phyloP scores from a whole-genome alignment of 2,329 filamentous ascomycete genomes.

The Scortechinia acanthostroma region DNA sequence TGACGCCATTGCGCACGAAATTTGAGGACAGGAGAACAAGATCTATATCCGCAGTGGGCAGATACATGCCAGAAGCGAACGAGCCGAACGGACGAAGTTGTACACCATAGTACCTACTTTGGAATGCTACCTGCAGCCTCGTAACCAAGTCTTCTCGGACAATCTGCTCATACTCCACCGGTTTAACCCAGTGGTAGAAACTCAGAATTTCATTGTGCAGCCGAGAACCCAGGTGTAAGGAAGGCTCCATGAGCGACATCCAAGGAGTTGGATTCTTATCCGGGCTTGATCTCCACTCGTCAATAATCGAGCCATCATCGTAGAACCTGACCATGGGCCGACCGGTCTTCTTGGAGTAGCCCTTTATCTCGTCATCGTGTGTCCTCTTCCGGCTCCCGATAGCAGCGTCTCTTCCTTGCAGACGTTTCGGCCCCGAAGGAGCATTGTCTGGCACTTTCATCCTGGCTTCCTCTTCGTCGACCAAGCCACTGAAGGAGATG shows the following conservation, averaged over 20 bases:
- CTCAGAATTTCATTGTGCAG: conserved; percentile 85
- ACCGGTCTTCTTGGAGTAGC: conserved; percentile 39
- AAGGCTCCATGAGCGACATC: conserved; percentile 44
- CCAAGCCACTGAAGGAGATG: conserved; percentile 52
- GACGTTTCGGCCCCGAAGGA: conserved; percentile 19
- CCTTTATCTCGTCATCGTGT: conserved; percentile 59
- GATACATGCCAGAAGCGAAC: conserved; percentile 73
- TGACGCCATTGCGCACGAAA: conserved; percentile 26
- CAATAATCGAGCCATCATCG: conserved; percentile 37
- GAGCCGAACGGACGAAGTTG: conserved; percentile 80
- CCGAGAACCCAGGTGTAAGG: conserved; percentile 30
- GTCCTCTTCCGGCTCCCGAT: conserved; percentile 71
- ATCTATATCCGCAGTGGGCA: conserved; percentile 57
- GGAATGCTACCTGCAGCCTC: conserved; percentile 56
- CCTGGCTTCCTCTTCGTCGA: no score
- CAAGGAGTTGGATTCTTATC: conserved; percentile 51
- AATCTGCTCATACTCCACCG: conserved; percentile 68
- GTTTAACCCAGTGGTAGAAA: conserved; percentile 80
- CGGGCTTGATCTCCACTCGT: conserved; percentile 38
- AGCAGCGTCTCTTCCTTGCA: conserved; percentile 11
- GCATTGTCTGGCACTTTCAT: conserved; percentile 13
- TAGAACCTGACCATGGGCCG: conserved; percentile 42
- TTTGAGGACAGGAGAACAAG: conserved; percentile 46
- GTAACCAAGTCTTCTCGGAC: conserved; percentile 69
- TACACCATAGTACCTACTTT: conserved; percentile 46